Percentiles rank a stretch among this genome's conserved stretches.
phyloP scores from a whole-genome alignment of 2,329 filamentous ascomycete genomes.

The Bipolaris oryzae region DNA sequence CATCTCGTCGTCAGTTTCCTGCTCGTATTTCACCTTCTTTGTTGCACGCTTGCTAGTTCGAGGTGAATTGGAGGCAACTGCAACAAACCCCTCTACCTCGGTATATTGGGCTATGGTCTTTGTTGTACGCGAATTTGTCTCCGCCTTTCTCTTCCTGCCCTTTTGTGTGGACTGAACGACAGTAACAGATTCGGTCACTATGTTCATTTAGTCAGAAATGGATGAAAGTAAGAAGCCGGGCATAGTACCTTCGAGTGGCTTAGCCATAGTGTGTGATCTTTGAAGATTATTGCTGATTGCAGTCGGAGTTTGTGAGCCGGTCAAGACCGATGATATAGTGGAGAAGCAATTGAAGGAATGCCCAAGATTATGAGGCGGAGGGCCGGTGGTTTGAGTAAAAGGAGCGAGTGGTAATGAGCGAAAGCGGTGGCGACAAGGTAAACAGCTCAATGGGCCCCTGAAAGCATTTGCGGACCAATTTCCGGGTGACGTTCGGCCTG shows the following conservation, averaged over 20 bases:
- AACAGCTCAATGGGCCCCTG: neutral
- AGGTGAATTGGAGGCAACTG: slow-evolving; percentile 11
- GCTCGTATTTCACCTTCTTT: slow-evolving; percentile 29
- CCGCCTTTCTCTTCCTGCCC: slow-evolving; percentile 40
- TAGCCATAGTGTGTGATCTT: slow-evolving; percentile 24
- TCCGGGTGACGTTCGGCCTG: neutral
- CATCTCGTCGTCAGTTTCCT: slow-evolving; percentile 19
- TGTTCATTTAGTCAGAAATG: slow-evolving; percentile 20
- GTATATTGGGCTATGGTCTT: slow-evolving; percentile 9
- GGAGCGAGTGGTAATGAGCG: neutral
- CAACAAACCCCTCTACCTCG: slow-evolving; percentile 6
- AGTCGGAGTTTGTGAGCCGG: neutral
- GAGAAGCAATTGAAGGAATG: slow-evolving; percentile 7
- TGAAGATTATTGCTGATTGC: neutral
- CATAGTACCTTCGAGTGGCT: neutral
- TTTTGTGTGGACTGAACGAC: slow-evolving; percentile 11
- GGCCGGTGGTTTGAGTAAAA: neutral
- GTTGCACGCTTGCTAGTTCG: slow-evolving; percentile 19
- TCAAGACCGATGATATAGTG: neutral
- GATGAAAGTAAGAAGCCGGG: slow-evolving; percentile 36
- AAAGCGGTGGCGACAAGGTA: slow-evolving; percentile 15
- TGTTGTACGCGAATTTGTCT: slow-evolving; percentile 22
- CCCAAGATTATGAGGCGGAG: neutral
- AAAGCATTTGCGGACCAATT: neutral
- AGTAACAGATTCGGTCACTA: slow-evolving; percentile 7